Evolutionary conservation across 352 stramenopile species (phyloP).

Genomic region (Globisporangium radiosum): DNA sequence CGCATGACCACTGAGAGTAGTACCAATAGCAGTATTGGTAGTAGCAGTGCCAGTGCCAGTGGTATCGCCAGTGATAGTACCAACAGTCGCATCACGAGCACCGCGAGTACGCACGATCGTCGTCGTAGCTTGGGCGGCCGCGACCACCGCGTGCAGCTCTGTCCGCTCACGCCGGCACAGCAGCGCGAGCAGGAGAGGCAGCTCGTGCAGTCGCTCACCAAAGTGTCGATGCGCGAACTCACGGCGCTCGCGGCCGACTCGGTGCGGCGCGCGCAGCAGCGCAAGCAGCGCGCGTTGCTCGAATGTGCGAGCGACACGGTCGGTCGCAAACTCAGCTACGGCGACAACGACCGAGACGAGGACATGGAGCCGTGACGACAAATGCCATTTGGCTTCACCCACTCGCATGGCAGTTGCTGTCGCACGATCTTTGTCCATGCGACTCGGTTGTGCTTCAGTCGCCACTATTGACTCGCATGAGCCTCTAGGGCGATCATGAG

Average conservation of each 20-base stretch:
- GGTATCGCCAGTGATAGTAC: neutral
- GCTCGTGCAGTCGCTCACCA: constrained; percentile 42
- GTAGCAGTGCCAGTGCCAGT: neutral
- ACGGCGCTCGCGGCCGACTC: constrained; percentile 25
- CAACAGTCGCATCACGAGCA: too few species aligned
- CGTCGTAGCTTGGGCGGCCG: too few species aligned
- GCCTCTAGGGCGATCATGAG: too few species aligned
- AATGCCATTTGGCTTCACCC: too few species aligned
- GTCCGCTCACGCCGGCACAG: constrained; percentile 33
- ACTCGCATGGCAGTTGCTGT: too few species aligned
- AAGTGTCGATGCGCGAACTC: constrained; percentile 41
- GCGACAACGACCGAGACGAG: constrained; percentile 3
- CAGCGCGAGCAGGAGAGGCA: constrained; percentile 30
- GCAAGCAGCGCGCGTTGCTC: constrained; percentile 10
- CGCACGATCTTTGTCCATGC: too few species aligned
- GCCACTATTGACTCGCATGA: too few species aligned
- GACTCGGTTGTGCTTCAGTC: too few species aligned
- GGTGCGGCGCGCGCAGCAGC: constrained; percentile 19
- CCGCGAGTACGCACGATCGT: too few species aligned
- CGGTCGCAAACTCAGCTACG: constrained; percentile 15
- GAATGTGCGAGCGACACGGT: neutral
- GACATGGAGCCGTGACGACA: constrained; percentile 12
- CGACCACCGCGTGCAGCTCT: constrained; percentile 19
- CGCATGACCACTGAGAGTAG: constrained; percentile 17
- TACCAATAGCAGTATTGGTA: constrained; percentile 2